A percentile compares a stretch with the other conserved stretches of the same genome.
These are phyloP conservation scores for Beauveria bassiana DNA, from an alignment of 2,329 filamentous ascomycete species.

Conservation along the genomic window DNA sequence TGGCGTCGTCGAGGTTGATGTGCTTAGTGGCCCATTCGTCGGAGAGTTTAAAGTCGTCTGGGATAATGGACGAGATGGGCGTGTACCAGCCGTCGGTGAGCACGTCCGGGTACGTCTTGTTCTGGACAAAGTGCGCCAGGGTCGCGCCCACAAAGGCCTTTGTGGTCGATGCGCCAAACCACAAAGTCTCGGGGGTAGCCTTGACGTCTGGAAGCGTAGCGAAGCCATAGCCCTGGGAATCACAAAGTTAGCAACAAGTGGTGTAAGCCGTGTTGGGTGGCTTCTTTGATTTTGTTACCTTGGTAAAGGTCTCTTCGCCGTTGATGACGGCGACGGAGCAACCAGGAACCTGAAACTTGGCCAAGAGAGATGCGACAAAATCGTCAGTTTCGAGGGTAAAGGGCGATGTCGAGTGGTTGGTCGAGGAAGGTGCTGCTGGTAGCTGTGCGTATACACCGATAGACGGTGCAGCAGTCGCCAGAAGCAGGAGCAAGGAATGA, in stretches of 20 bases:
- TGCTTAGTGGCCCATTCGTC: conserved; percentile 32
- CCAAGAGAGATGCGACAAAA: conserved; percentile 12
- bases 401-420: neutral
- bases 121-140: conserved; percentile 37
- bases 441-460: neutral
- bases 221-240: neutral
- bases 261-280: neutral
- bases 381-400: neutral
- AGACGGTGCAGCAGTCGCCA: neutral
- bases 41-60: conserved; percentile 37
- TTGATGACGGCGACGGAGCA: conserved; percentile 40
- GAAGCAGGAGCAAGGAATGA: neutral
- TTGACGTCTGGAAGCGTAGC: conserved; percentile 25
- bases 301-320: conserved; percentile 31
- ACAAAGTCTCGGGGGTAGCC: conserved; percentile 36
- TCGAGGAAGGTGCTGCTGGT: neutral
- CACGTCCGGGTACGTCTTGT: conserved; percentile 18
- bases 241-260: neutral
- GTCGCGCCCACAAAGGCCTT: conserved; percentile 43
- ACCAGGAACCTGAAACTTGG: conserved; percentile 39
- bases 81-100: conserved; percentile 32
- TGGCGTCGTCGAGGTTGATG: conserved; percentile 40
- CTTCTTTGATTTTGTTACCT: conserved; percentile 20
- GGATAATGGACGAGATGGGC: conserved; percentile 32
- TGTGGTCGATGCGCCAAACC: conserved; percentile 42